phyloP scores from a whole-genome alignment of 345 rosid genomes.

The Pistacia integerrima region DNA sequence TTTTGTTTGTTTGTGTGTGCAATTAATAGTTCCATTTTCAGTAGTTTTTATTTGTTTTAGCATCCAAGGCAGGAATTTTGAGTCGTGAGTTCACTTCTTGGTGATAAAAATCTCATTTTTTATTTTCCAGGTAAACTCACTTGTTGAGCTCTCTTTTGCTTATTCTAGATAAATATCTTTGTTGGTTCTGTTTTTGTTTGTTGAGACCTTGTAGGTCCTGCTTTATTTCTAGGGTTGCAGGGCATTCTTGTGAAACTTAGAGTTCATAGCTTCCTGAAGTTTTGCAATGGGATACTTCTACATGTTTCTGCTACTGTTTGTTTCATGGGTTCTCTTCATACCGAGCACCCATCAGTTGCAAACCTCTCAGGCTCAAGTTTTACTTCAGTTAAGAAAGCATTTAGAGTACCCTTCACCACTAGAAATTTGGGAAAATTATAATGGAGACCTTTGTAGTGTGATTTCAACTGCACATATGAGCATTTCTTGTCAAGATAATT shows the following conservation, averaged over 20 bases:
- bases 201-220: slow-evolving; percentile 4
- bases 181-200: slow-evolving; percentile 26
- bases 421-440: slow-evolving; percentile 60
- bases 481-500: slow-evolving; percentile 60
- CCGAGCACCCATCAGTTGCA: slow-evolving; percentile 56
- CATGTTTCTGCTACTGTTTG: slow-evolving; percentile 36
- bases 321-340: slow-evolving; percentile 44
- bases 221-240: slow-evolving; percentile 30
- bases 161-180: slow-evolving; percentile 1
- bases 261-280: slow-evolving; percentile 25
- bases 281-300: slow-evolving; percentile 41
- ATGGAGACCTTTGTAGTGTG: slow-evolving; percentile 68
- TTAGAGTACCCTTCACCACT: slow-evolving; percentile 76
- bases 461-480: slow-evolving; percentile 58
- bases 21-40: background rate
- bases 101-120: background rate
- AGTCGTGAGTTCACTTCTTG: slow-evolving; percentile 1
- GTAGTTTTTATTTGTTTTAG: background rate
- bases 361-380: slow-evolving; percentile 57
- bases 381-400: slow-evolving; percentile 80
- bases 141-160: slow-evolving; percentile 14
- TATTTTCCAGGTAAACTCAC: slow-evolving; percentile 17
- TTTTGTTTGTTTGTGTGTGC: background rate
- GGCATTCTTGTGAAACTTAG: slow-evolving; percentile 14
- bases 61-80: slow-evolving; percentile 13